Evolutionary conservation across 495 filamentous ascomycete genomes (phyloP).

Genomic region (Podospora pseudoanserina): DNA sequence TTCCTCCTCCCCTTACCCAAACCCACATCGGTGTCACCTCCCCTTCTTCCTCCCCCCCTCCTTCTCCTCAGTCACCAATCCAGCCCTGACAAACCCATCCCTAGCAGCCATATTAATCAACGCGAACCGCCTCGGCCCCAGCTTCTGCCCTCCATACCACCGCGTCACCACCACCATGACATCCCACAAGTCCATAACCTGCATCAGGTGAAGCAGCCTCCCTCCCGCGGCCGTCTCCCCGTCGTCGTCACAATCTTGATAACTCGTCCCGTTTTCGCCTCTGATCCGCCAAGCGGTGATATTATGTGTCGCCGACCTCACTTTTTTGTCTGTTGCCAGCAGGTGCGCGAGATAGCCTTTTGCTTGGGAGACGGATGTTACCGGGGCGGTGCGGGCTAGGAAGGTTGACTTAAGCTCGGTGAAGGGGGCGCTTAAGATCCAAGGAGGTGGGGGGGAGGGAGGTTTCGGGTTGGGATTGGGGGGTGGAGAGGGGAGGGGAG

Average conservation of each 20-base stretch:
- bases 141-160: slow-evolving; percentile 88
- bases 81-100: slow-evolving; percentile 80
- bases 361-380: slow-evolving; percentile 65
- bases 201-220: slow-evolving; percentile 80
- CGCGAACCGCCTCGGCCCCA: slow-evolving; percentile 85
- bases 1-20: too few relatives aligned
- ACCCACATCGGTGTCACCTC: not conserved
- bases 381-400: slow-evolving; percentile 66
- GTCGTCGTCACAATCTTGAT: slow-evolving; percentile 93
- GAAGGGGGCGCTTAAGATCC: slow-evolving; percentile 67
- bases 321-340: slow-evolving; percentile 73
- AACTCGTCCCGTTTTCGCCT: slow-evolving; percentile 51
- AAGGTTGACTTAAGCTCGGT: slow-evolving; percentile 87
- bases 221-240: slow-evolving; percentile 93
- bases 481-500: not conserved
- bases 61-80: slow-evolving; percentile 43
- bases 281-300: slow-evolving; percentile 65
- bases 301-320: slow-evolving; percentile 85
- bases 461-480: not conserved
- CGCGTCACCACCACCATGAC: slow-evolving; percentile 89
- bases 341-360: slow-evolving; percentile 66
- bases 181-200: slow-evolving; percentile 92
- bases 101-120: slow-evolving; percentile 82
- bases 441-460: slow-evolving; percentile 48
- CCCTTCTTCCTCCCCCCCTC: not conserved